Evolutionary conservation across 805 yeast genomes (phyloP), one percentile per base, ranked within the genome.

Genomic region (Sugiyamaella marilandica): DNA sequence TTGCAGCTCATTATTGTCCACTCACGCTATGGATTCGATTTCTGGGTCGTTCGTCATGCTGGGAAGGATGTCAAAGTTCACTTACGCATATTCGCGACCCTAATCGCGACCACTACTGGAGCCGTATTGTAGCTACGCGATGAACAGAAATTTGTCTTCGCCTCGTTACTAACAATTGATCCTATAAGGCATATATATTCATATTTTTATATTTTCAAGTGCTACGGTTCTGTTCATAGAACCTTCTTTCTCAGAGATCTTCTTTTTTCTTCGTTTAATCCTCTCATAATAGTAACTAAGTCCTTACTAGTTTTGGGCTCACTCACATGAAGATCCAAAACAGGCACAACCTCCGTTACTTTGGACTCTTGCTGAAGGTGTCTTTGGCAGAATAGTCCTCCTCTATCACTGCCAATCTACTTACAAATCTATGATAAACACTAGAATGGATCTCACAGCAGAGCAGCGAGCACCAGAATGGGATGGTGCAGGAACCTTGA

Each of bases 401-500:
- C 73, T 94, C 51, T 99, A 94, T 66, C 99, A 94, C 65, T 99
- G 99, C 2, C 76, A 97, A 61, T 88, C 97, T 51, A 75, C 81
- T 0, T 89, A 83, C 73, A 84, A 82, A 50, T 80, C 84, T 49
- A 79, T n/a, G n/a, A n/a, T 94, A 59, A 94, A 94, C 69, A 78
- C 81, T 29, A 81, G 85, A 52, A 74, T 94, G 67, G 97, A 94
- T 67, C 80, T 81, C 55, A 76, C 94, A 57, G 91, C 97, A 2
- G 90, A 82, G 56, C 80, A 81, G 60, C 84, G 97, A 69, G 80
- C 91, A 71, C 80, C 85, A 55, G 82, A 84, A 2, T 94, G 98
- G 97, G 97, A 1, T 94, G 99, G 69, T 75, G 98, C 64, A 94
- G 98, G 97, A 94, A 94, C 65, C 73, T 94, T 57, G 98, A 94